A percentile compares a stretch with the other conserved stretches of the same genome.
phyloP scores from a whole-genome alignment of 495 filamentous ascomycete species.

The Neurospora sp. region DNA sequence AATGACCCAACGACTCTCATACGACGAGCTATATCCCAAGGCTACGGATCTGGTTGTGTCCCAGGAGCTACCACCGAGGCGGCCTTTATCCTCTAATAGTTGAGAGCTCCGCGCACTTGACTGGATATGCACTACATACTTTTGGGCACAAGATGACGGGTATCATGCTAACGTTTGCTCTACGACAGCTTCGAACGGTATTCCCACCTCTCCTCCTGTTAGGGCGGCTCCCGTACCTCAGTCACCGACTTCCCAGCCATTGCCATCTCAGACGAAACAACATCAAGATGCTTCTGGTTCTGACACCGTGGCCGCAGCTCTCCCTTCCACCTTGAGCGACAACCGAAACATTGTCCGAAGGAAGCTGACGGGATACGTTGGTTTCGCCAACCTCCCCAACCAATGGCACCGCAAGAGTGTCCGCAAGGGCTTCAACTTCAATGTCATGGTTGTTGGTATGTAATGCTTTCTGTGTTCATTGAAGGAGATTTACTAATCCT shows the following conservation, averaged over 20 bases:
- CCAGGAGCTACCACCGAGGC: constrained; percentile 3
- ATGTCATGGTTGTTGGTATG: constrained; percentile 98
- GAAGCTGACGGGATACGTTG: constrained; percentile 97
- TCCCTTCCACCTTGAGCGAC: constrained; percentile 61
- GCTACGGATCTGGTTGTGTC: constrained; percentile 9
- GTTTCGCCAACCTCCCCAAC: constrained; percentile 97
- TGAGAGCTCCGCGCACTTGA: constrained; percentile 19
- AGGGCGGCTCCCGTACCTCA: constrained; percentile 24
- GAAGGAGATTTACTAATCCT: constrained; percentile 7
- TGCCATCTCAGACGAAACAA: constrained; percentile 29
- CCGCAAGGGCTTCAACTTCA: constrained; percentile 99
- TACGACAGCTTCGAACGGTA: constrained; percentile 41
- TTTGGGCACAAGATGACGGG: not conserved
- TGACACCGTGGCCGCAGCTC: constrained; percentile 67
- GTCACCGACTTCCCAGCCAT: constrained; percentile 45
- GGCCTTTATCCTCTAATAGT: constrained; percentile 18
- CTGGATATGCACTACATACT: not conserved
- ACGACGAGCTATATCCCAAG: constrained; percentile 36
- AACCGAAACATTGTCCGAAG: constrained; percentile 96
- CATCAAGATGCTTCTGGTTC: constrained; percentile 57
- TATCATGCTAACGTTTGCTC: constrained; percentile 19
- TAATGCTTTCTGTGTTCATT: constrained; percentile 8
- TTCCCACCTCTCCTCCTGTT: constrained; percentile 17
- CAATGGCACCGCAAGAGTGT: constrained; percentile 99
- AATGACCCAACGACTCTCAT: constrained; percentile 33